Conservation (phyloP, 192 early-diverging fungal genomes). For the Kickxella alabastrina region DNA sequence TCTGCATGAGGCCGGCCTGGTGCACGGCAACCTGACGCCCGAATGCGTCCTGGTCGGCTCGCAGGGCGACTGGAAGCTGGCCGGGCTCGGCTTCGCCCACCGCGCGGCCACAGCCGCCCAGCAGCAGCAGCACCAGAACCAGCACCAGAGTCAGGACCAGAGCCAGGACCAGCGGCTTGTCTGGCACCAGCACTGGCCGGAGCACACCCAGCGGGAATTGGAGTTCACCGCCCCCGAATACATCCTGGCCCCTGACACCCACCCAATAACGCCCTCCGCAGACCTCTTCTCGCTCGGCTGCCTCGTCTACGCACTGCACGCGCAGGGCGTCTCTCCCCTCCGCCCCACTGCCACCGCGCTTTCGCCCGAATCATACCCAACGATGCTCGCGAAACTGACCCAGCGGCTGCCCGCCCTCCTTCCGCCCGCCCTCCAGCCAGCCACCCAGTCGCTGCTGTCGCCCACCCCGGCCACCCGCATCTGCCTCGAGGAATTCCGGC, state of each 20-base stretch:
- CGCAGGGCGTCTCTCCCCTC: slow-evolving; percentile 63
- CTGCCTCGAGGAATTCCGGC: slow-evolving; percentile 62
- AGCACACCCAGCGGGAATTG: slow-evolving; percentile 56
- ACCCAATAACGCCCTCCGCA: slow-evolving; percentile 50
- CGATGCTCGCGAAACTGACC: too few relatives aligned
- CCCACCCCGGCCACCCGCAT: slow-evolving; percentile 56
- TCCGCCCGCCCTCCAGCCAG: slow-evolving; percentile 53
- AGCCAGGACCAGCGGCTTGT: slow-evolving; percentile 37
- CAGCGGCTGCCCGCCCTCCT: slow-evolving; percentile 57
- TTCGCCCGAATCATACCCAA: too few relatives aligned
- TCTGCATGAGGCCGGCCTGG: slow-evolving; percentile 69
- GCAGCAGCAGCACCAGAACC: too few relatives aligned
- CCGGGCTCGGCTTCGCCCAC: slow-evolving; percentile 67
- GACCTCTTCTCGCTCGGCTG: slow-evolving; percentile 83
- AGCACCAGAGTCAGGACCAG: too few relatives aligned
- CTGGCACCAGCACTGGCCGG: slow-evolving; percentile 40
- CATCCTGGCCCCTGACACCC: slow-evolving; percentile 53
- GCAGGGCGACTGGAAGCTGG: slow-evolving; percentile 81
- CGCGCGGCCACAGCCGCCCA: too few relatives aligned
- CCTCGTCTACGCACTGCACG: slow-evolving; percentile 67
- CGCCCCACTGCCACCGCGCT: slow-evolving; percentile 60
- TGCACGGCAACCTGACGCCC: slow-evolving; percentile 72
- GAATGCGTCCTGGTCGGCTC: slow-evolving; percentile 71
- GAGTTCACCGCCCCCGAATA: slow-evolving; percentile 70
- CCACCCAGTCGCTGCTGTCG: slow-evolving; percentile 50